Evolutionary conservation across 306 rosid genomes (phyloP).

Genomic region (Cicer arietinum): DNA sequence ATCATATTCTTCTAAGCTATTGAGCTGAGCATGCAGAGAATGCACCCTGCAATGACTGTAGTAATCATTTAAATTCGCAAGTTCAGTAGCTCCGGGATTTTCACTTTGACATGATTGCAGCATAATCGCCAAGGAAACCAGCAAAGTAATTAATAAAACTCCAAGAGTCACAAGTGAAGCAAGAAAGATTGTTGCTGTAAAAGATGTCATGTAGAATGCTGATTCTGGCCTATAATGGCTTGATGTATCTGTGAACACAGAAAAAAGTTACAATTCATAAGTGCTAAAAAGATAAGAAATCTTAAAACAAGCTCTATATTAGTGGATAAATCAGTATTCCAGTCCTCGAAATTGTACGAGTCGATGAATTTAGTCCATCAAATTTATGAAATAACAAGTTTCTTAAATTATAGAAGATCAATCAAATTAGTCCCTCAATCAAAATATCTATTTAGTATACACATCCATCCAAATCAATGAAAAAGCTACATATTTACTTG

Average conservation of each 20-base stretch:
- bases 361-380: too few relatives aligned
- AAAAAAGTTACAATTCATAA: slow-evolving; percentile 8
- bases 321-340: too few relatives aligned
- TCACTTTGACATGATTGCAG: slow-evolving; percentile 80
- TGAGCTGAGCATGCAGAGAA: slow-evolving; percentile 66
- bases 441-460: too few relatives aligned
- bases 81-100: slow-evolving; percentile 59
- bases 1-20: slow-evolving; percentile 59
- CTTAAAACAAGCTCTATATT: background rate
- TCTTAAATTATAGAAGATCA: too few relatives aligned
- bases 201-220: slow-evolving; percentile 81
- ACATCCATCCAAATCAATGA: too few relatives aligned
- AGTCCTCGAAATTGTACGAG: too few relatives aligned
- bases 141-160: slow-evolving; percentile 62
- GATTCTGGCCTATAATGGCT: slow-evolving; percentile 68
- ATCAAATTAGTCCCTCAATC: too few relatives aligned
- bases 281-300: slow-evolving; percentile 2
- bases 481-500: too few relatives aligned
- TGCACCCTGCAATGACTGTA: slow-evolving; percentile 63
- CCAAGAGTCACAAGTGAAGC: slow-evolving; percentile 65
- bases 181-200: slow-evolving; percentile 67
- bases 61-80: slow-evolving; percentile 45
- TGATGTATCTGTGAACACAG: slow-evolving; percentile 60
- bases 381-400: too few relatives aligned
- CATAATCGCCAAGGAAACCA: slow-evolving; percentile 71